Conservation (phyloP, 208 protist genomes). For the Trypanosoma platydactyli region DNA sequence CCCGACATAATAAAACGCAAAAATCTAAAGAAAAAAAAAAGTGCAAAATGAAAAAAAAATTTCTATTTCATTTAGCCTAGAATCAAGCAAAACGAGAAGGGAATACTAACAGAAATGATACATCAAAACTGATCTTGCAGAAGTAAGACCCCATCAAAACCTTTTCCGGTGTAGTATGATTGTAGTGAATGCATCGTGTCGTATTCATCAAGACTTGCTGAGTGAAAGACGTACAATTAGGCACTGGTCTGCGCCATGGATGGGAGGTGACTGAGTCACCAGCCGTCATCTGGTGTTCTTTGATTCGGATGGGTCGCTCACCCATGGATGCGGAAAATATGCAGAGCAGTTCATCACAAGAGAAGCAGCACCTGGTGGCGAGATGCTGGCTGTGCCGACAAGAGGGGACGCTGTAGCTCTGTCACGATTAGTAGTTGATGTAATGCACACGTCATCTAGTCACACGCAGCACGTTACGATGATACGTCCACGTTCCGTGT, state of each 20-base stretch:
- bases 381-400: no score
- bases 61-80: slow-evolving; percentile 12
- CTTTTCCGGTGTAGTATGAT: slow-evolving; percentile 16
- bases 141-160: neutral
- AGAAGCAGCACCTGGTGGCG: no score
- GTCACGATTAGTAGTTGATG: slow-evolving; percentile 33
- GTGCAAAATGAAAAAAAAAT: slow-evolving; percentile 21
- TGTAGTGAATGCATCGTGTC: slow-evolving; percentile 11
- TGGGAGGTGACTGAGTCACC: no score
- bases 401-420: slow-evolving; percentile 21
- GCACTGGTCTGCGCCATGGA: neutral
- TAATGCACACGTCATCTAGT: slow-evolving; percentile 31
- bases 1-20: neutral
- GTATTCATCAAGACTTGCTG: slow-evolving; percentile 16
- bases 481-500: slow-evolving; percentile 32
- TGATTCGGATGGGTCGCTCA: slow-evolving; percentile 16
- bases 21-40: slow-evolving; percentile 22
- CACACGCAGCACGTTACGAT: slow-evolving; percentile 21
- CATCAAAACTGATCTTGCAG: neutral
- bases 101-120: neutral
- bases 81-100: neutral
- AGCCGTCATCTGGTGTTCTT: neutral
- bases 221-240: neutral
- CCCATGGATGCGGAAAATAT: slow-evolving; percentile 21
- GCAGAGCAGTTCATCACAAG: slow-evolving; percentile 15